A percentile compares a stretch with the other conserved stretches of the same genome.
phyloP scores from a whole-genome alignment of 495 filamentous ascomycete species.

The Extremus antarcticus region DNA sequence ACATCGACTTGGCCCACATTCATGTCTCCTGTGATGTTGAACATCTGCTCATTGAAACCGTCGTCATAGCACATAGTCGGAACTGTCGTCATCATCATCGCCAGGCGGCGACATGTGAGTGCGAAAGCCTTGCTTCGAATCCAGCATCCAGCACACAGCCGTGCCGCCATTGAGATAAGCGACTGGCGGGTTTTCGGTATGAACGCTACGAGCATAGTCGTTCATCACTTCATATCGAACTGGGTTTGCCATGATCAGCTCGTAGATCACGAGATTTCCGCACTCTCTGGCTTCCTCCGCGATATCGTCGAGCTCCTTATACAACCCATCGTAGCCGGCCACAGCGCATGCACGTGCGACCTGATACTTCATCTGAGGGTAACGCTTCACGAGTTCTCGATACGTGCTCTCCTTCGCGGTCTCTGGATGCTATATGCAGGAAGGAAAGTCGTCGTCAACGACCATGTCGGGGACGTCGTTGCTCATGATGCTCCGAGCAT shows the following conservation, averaged over 20 bases:
- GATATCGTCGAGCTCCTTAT: not conserved
- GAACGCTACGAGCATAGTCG: not conserved
- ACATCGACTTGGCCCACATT: not conserved
- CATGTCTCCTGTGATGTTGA: not conserved
- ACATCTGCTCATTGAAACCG: too few species aligned
- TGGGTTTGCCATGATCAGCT: not conserved
- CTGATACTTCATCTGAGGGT: not conserved
- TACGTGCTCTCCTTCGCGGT: not conserved
- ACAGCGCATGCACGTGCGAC: not conserved
- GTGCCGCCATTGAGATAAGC: too few species aligned
- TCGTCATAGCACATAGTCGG: too few species aligned
- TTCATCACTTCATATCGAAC: not conserved
- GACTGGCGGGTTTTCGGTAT: not conserved
- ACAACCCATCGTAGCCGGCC: not conserved
- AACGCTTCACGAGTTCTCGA: not conserved
- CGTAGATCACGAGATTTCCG: not conserved
- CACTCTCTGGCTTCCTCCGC: not conserved
- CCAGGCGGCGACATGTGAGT: not conserved
- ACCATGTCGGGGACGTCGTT: not conserved
- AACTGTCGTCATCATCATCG: not conserved
- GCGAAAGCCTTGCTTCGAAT: not conserved
- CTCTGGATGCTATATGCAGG: not conserved
- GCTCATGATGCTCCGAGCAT: not conserved
- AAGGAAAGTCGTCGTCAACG: not conserved
- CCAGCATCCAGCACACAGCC: not conserved